Evolutionary conservation across 2,329 filamentous ascomycete species (phyloP).

Genomic region (Grosmannia huntii): DNA sequence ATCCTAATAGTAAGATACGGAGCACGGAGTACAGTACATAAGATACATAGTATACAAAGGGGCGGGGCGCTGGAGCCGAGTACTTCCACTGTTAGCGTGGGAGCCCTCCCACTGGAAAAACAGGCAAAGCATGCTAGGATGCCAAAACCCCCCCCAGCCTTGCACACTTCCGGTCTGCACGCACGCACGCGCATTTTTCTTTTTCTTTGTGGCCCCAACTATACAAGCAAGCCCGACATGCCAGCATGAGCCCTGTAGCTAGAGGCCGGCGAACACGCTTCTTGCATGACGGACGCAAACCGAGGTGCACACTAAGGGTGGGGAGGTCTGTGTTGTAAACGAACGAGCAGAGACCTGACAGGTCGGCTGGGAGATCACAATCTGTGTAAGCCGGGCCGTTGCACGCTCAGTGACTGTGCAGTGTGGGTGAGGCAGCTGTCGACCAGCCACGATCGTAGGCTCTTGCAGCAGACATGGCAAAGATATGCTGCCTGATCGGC

Average conservation of each 20-base stretch:
- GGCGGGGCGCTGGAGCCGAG: not conserved
- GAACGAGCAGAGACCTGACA: not conserved
- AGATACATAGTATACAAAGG: too few species aligned
- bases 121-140: not conserved
- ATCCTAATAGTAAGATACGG: too few species aligned
- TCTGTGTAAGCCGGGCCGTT: not conserved
- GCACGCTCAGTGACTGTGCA: not conserved
- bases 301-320: not conserved
- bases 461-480: not conserved
- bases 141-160: too few species aligned
- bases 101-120: not conserved
- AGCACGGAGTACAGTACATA: too few species aligned
- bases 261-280: too few species aligned
- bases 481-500: not conserved
- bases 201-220: too few species aligned
- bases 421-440: not conserved
- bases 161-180: too few species aligned
- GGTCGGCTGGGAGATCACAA: not conserved
- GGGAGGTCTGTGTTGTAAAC: not conserved
- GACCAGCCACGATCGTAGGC: too few species aligned
- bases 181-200: too few species aligned
- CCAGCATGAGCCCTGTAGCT: too few species aligned
- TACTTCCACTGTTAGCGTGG: not conserved
- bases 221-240: too few species aligned
- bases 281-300: not conserved